phyloP scores from a whole-genome alignment of 495 filamentous ascomycete species.

The Penicillium macrosclerotiorum region DNA sequence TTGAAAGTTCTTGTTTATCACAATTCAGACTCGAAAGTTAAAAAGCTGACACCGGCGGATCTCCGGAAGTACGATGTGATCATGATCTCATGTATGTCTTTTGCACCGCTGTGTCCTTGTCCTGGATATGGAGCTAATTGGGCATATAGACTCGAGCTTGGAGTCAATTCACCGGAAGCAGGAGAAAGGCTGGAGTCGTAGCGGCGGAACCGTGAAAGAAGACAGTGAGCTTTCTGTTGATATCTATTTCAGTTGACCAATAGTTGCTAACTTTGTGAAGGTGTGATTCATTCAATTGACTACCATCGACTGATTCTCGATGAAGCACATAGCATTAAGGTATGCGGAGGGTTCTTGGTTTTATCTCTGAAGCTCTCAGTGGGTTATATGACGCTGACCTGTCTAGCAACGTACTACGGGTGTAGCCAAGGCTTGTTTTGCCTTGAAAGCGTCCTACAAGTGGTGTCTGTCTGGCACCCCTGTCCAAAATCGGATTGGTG shows the following conservation, averaged over 20 bases:
- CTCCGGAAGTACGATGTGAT: slow-evolving; percentile 84
- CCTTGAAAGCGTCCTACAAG: slow-evolving; percentile 78
- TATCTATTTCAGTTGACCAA: slow-evolving; percentile 1
- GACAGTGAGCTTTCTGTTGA: slow-evolving; percentile 52
- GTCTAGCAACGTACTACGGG: slow-evolving; percentile 70
- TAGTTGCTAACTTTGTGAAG: slow-evolving; percentile 16
- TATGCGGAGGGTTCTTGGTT: slow-evolving; percentile 19
- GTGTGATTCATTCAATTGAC: slow-evolving; percentile 74
- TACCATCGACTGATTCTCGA: slow-evolving; percentile 94
- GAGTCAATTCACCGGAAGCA: slow-evolving; percentile 92
- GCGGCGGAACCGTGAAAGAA: slow-evolving; percentile 72
- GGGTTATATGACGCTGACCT: slow-evolving; percentile 21
- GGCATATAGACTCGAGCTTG: slow-evolving; percentile 66
- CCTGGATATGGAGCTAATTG: slow-evolving; percentile 12
- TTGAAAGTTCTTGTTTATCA: slow-evolving; percentile 88
- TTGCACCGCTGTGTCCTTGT: background rate
- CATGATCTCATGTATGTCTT: slow-evolving; percentile 80
- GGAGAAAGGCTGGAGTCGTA: slow-evolving; percentile 82
- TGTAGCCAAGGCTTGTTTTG: slow-evolving; percentile 92
- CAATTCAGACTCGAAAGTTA: slow-evolving; percentile 78
- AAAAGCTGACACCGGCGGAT: slow-evolving; percentile 67
- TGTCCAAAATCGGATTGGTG: slow-evolving; percentile 93
- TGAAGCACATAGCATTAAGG: slow-evolving; percentile 95
- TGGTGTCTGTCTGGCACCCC: slow-evolving; percentile 96
- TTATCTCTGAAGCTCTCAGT: background rate